Conservation (phyloP, 805 yeast genomes). For the Spathaspora gorwiae region DNA sequence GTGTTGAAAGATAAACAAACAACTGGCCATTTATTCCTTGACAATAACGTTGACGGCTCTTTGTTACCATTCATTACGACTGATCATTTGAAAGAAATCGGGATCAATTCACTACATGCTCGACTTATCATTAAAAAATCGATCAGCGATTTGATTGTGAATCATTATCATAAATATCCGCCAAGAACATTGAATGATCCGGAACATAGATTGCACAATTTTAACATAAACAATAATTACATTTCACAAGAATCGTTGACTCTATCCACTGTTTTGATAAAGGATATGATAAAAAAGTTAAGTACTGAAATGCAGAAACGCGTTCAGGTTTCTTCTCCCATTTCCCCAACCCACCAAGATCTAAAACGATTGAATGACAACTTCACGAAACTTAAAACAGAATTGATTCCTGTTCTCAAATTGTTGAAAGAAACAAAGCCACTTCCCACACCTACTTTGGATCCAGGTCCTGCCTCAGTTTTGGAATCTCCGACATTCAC, state of each 20-base stretch:
- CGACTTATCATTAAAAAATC: constrained; percentile 59
- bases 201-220: constrained; percentile 22
- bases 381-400: constrained; percentile 55
- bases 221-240: constrained; percentile 34
- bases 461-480: constrained; percentile 28
- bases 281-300: constrained; percentile 29
- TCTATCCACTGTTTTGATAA: constrained; percentile 30
- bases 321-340: constrained; percentile 8
- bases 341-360: constrained; percentile 19
- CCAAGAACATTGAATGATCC: constrained; percentile 24
- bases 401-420: constrained; percentile 59
- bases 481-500: constrained; percentile 3
- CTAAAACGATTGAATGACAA: constrained; percentile 46
- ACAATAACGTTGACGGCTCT: constrained; percentile 68
- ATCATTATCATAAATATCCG: constrained; percentile 25
- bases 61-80: constrained; percentile 64
- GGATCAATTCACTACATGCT: constrained; percentile 48
- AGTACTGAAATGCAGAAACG: constrained; percentile 15
- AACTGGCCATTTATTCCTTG: constrained; percentile 34
- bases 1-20: constrained; percentile 9
- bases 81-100: constrained; percentile 71
- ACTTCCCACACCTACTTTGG: constrained; percentile 58
- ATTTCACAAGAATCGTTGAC: constrained; percentile 33
- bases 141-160: constrained; percentile 48
- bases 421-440: constrained; percentile 63